Percentiles rank a stretch among this genome's conserved stretches.
Evolutionary conservation across 495 filamentous ascomycete genomes (phyloP).

Genomic region (Hamigera avellanea): DNA sequence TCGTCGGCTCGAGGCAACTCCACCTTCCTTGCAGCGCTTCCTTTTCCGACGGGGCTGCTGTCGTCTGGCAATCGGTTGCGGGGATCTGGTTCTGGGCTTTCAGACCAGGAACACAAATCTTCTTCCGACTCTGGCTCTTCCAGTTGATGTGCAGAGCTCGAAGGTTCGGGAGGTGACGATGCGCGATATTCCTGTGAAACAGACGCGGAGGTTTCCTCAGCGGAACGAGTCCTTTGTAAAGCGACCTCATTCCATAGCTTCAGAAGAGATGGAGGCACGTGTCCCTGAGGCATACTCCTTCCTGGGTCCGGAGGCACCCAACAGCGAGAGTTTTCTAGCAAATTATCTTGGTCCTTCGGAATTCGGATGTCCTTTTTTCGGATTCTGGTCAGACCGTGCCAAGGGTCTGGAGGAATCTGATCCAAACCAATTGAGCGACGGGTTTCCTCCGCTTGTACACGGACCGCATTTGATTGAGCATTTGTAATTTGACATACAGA

Average conservation of each 20-base stretch:
- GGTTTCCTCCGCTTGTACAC: too few relatives aligned
- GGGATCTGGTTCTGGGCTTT: conserved; percentile 1
- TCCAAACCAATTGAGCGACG: too few relatives aligned
- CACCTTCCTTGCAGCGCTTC: not conserved
- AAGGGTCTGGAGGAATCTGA: conserved; percentile 9
- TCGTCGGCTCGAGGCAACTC: conserved; percentile 3
- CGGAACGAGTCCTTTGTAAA: conserved; percentile 9
- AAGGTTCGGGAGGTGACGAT: too few relatives aligned
- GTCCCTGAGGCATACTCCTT: conserved; percentile 10
- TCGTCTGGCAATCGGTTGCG: conserved; percentile 9
- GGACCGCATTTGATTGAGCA: too few relatives aligned
- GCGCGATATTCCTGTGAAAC: conserved; percentile 1
- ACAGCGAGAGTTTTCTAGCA: conserved; percentile 41
- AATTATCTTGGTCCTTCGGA: conserved; percentile 44
- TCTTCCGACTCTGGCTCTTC: conserved; percentile 6
- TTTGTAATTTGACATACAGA: too few relatives aligned
- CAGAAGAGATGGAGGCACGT: conserved; percentile 26
- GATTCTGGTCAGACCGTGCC: conserved; percentile 30
- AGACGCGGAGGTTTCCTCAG: not conserved
- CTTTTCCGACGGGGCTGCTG: conserved; percentile 14
- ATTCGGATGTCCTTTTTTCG: conserved; percentile 38
- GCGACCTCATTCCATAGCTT: conserved; percentile 28
- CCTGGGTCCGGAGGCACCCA: conserved; percentile 28
- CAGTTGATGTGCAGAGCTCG: conserved; percentile 1
- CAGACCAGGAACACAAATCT: conserved; percentile 5